A percentile compares a stretch with the other conserved stretches of the same genome.
These are phyloP conservation scores for Boletus patriciae DNA, from an alignment of 768 basidiomycete genomes.

Conservation along the genomic window DNA sequence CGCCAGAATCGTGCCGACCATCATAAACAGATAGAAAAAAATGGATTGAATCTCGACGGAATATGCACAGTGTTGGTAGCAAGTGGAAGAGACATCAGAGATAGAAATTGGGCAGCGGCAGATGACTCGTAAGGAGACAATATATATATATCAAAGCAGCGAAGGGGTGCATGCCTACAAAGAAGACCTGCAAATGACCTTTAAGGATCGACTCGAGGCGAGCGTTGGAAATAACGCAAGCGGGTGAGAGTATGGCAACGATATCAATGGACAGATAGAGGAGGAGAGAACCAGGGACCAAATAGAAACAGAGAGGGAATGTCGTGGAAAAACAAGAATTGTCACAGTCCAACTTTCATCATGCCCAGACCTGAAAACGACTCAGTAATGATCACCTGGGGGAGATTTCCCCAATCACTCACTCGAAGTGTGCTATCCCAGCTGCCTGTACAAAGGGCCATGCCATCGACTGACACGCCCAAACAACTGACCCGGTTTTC, in stretches of 20 bases:
- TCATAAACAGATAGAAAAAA: constrained; percentile 12
- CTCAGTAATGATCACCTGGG: constrained; percentile 8
- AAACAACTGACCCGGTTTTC: constrained; percentile 98
- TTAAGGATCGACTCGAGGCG: constrained; percentile 67
- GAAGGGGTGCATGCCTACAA: constrained; percentile 30
- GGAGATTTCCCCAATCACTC: constrained; percentile 30
- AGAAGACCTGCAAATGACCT: constrained; percentile 39
- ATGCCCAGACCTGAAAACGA: constrained; percentile 77
- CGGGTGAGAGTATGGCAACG: constrained; percentile 55
- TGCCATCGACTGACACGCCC: constrained; percentile 93
- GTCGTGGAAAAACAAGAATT: constrained; percentile 27
- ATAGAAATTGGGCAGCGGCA: constrained; percentile 35
- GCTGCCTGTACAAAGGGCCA: constrained; percentile 97
- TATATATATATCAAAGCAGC: constrained; percentile 40
- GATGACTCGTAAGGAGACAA: constrained; percentile 35
- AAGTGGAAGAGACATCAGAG: constrained; percentile 35
- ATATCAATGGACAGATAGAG: constrained; percentile 47
- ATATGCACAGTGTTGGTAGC: constrained; percentile 49
- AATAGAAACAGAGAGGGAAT: constrained; percentile 26
- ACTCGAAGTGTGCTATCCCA: constrained; percentile 98
- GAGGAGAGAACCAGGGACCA: constrained; percentile 20
- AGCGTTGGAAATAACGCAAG: constrained; percentile 45
- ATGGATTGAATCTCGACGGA: constrained; percentile 39
- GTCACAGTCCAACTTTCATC: constrained; percentile 35
- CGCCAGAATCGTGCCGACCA: not conserved